These are phyloP conservation scores for Ettlia oleoabundans DNA, from an alignment of 139 green algal genomes.

Conservation along the genomic window DNA sequence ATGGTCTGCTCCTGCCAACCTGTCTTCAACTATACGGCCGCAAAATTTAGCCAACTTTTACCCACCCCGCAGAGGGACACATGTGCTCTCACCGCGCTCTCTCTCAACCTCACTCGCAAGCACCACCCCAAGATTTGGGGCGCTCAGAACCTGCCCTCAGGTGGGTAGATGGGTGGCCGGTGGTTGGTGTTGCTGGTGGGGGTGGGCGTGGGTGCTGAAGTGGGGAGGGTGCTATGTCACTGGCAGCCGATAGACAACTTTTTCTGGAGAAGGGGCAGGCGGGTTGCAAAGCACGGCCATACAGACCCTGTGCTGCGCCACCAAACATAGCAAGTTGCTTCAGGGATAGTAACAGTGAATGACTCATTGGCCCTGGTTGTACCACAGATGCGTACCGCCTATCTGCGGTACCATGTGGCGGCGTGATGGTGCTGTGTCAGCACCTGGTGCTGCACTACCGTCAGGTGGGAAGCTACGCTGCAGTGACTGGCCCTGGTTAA, in stretches of 20 bases:
- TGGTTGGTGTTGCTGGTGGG: neutral
- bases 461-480: slow-evolving; percentile 54
- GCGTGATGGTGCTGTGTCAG: slow-evolving; percentile 81
- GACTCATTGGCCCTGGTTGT: too few relatives aligned
- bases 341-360: too few relatives aligned
- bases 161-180: neutral
- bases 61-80: slow-evolving; percentile 72
- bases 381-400: slow-evolving; percentile 69
- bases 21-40: too few relatives aligned
- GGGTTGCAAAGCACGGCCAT: neutral
- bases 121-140: slow-evolving; percentile 84
- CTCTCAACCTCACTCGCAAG: slow-evolving; percentile 76
- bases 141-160: slow-evolving; percentile 65
- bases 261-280: too few relatives aligned
- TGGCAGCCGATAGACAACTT: too few relatives aligned
- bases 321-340: too few relatives aligned
- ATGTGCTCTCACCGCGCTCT: slow-evolving; percentile 78
- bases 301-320: too few relatives aligned
- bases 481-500: too few relatives aligned
- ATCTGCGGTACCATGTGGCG: slow-evolving; percentile 72
- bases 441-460: slow-evolving; percentile 83
- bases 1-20: too few relatives aligned
- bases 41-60: too few relatives aligned
- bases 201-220: too few relatives aligned
- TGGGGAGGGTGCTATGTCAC: too few relatives aligned